Base-by-base conservation (phyloP, 805 yeast genomes). In the Tetrapisispora namnaoensis region DNA sequence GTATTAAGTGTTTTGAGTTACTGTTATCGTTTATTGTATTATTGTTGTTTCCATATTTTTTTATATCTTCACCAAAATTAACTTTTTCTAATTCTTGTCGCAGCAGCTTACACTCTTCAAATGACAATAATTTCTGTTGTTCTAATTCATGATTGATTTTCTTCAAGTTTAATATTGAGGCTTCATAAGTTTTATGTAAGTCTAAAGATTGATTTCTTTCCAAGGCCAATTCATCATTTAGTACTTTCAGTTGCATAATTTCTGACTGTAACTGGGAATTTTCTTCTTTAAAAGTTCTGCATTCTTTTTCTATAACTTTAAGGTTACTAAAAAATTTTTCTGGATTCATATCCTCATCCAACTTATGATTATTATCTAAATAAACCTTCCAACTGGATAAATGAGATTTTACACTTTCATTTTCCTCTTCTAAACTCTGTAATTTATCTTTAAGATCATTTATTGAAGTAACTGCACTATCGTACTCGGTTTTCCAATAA, bases 41-140 rank as follows among this genome's bases (percentile, higher is more conserved):
- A 2, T 3, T 13, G 6, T 43, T 22, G 1, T 17, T 4, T 16
- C 7, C 2, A 34, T 40, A 35, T 3, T 34, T 27, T 3, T 37
- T 42, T 20, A 5, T 16, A 10, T 4, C 28, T 28, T 61, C 60
- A 38, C 59, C 44, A n/a, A 45, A 46, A 11, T 53, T 43, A 32
- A 53, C 49, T 30, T 72, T 73, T 47, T 79, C 74, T 45, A 83
- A 60, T 61, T 80, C 82, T 38, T 70, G 71, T 50, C 84, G 69
- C 47, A 84, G 65, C 49, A 80, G 72, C 47, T 72, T 77, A 28
- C 80, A 73, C 57, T 84, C 90, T 52, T 77, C 78, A 22, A 68
- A 57, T n/a, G 81, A 75, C 40, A 83, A 65, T 2, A 68, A 57
- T 46, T 72, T 72, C 49, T 80, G 82, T 47, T 76, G 74, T 44